Base-by-base conservation (phyloP, 1,284 basidiomycete genomes). In the Papiliotrema nemorosa region DNA sequence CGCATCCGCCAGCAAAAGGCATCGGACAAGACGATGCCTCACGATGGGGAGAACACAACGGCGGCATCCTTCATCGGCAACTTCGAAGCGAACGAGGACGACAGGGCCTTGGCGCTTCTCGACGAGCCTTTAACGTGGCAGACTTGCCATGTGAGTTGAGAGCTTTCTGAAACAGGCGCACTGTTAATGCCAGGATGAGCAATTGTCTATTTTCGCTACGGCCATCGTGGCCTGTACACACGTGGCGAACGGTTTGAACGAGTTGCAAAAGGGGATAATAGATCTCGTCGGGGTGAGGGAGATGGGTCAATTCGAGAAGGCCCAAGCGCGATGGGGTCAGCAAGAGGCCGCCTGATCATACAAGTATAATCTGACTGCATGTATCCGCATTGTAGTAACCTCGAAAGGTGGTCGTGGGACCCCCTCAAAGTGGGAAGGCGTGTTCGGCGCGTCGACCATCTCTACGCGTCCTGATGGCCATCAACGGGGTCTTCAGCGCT, bases 151-250 rank as follows among this genome's bases (percentile, higher is more conserved):
- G 63, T 63, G 37, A 53, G 61, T 55, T 36, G 22, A 25, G 6
- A 22, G 18, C 7, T 25, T 10, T 14, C 21, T 18, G 20, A 4
- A 18, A n/a, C 18, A 27, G 40, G 31, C 49, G 9, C 7, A 42
- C 47, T 45, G 6, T 38, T 3, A 26, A 18, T 38, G 25, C n/a
- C 44, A 72, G 67, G 59, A 70, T 46, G 70, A 73, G 39, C 72
- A 75, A 56, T 53, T 72, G 21, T 57, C 68, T 1, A 50, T 71
- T 7, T 73, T 66, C 36, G 70, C 70, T 0, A 71, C 70, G 3
- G 66, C 70, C 10, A 62, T 60, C 33, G 66, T 73, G 12, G 64
- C 69, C 0, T 49, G 73, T 5, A 53, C 62, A 2, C 67, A 72
- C 44, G 49, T 72, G 21, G 55, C 63, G 1, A 52, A 53, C 22